Evolutionary conservation across 2,329 filamentous ascomycete genomes (phyloP).

Genomic region (Phaeosphaeriaceae sp.): DNA sequence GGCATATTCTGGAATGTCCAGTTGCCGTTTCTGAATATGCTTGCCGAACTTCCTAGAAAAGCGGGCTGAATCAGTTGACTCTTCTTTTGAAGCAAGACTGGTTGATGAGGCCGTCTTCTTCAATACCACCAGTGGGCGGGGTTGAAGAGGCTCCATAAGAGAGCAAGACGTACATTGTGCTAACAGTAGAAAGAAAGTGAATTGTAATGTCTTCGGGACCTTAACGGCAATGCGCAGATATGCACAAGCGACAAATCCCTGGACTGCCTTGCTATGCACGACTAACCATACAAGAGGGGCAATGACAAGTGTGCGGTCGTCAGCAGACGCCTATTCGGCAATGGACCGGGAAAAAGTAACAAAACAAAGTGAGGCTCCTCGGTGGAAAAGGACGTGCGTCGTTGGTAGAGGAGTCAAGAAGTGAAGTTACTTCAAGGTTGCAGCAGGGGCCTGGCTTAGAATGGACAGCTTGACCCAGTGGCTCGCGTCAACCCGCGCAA

Average conservation of each 20-base stretch:
- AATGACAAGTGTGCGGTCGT: conserved; percentile 35
- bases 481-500: conserved; percentile 33
- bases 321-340: conserved; percentile 36
- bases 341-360: conserved; percentile 31
- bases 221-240: conserved; percentile 30
- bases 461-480: conserved; percentile 26
- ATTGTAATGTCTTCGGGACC: conserved; percentile 23
- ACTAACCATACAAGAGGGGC: conserved; percentile 43
- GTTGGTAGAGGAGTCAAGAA: conserved; percentile 34
- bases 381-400: conserved; percentile 34
- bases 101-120: conserved; percentile 44
- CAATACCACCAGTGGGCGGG: conserved; percentile 35
- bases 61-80: conserved; percentile 46
- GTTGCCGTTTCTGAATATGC: conserved; percentile 98
- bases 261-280: conserved; percentile 26
- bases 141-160: conserved; percentile 43
- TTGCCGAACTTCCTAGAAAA: conserved; percentile 95
- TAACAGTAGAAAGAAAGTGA: conserved; percentile 29
- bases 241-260: conserved; percentile 42
- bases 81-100: conserved; percentile 45
- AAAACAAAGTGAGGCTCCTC: conserved; percentile 28
- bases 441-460: conserved; percentile 24
- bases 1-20: conserved; percentile 98
- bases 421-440: conserved; percentile 34
- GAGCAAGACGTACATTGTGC: conserved; percentile 47